phyloP scores from a whole-genome alignment of 148 eudicot species.

The Salicornia ramosissima region DNA sequence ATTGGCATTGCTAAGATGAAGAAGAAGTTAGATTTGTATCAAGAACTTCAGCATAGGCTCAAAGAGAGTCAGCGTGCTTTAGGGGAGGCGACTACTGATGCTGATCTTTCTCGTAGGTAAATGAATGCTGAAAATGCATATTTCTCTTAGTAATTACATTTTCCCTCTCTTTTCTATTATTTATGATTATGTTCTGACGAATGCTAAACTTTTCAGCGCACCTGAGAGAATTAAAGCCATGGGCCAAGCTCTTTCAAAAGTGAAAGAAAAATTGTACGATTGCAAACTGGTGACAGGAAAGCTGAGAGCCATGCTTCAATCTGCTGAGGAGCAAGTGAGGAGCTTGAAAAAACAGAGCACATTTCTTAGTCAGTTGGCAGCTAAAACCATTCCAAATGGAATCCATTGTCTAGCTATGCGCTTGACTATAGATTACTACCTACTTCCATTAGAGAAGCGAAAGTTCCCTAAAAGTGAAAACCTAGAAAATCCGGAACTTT shows the following conservation, averaged over 20 bases:
- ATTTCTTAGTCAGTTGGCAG: constrained; percentile 80
- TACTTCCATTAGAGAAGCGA: constrained; percentile 61
- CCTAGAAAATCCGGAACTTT: constrained; percentile 59
- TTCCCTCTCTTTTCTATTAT: neutral
- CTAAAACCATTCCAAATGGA: constrained; percentile 81
- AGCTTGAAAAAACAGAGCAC: constrained; percentile 82
- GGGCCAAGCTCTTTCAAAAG: constrained; percentile 73
- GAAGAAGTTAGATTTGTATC: constrained; percentile 59
- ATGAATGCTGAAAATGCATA: neutral
- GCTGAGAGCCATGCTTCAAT: constrained; percentile 85
- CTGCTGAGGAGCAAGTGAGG: constrained; percentile 86
- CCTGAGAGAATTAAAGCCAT: constrained; percentile 64
- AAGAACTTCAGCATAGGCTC: constrained; percentile 68
- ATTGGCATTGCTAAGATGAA: constrained; percentile 76
- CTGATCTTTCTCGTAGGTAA: constrained; percentile 79
- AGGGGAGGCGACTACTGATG: constrained; percentile 71
- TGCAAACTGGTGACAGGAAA: constrained; percentile 71
- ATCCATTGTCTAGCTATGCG: constrained; percentile 82
- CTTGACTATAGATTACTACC: constrained; percentile 70
- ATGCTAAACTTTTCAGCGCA: constrained; percentile 39
- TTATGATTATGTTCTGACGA: neutral
- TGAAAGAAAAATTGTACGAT: constrained; percentile 63
- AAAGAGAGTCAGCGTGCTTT: constrained; percentile 93
- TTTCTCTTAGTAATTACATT: neutral
- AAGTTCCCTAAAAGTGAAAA: constrained; percentile 67